Base-by-base conservation (phyloP, 495 filamentous ascomycete species). In the Penicillium diatomitis region DNA sequence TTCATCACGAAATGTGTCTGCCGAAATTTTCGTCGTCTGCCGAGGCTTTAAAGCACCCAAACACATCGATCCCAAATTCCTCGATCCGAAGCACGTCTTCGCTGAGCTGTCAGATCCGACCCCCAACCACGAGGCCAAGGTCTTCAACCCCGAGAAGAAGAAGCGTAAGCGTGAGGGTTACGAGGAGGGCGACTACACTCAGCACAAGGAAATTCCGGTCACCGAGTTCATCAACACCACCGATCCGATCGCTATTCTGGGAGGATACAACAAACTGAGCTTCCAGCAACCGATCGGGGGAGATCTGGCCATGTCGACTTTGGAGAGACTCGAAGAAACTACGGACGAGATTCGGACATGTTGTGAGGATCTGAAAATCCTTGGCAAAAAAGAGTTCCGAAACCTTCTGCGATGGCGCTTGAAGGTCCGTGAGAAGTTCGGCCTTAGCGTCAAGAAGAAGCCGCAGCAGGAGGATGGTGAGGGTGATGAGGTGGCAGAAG, bases 21-120 rank as follows among this genome's bases (percentile, higher is more conserved):
- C 91, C 48, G 91, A 97, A 75, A 97, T 96, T 44, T 97, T 96
- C 74, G 92, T 96, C 53, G 91, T 97, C 20, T 97, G 92, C 65
- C 83, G 83, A 46, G 91, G 90, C 4, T 97, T 80, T 76, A 92
- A 88, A 71, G 92, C 92, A 2, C 94, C 92, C 0, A 96, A 95
- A 65, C 78, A 80, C 44, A 79, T 98, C 48, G 92, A 98, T 62
- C 89, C 94, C 4, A 86, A 86, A 50, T 91, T 98, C 60, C 78
- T 98, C 42, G 92, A 98, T 63, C 81, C 92, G 5, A 81, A 83
- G 35, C 80, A 88, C 44, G 94, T 96, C 12, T 99, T 99, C 63
- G 91, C 94, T 38, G 92, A 99, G 67, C 73, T 96, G n/a, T 75
- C 85, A 2, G 88, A 85, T 49, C 82, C 86, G 9, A 85, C 90